Base-by-base conservation (phyloP, 2,329 filamentous ascomycete species). In the Fusarium buharicum region DNA sequence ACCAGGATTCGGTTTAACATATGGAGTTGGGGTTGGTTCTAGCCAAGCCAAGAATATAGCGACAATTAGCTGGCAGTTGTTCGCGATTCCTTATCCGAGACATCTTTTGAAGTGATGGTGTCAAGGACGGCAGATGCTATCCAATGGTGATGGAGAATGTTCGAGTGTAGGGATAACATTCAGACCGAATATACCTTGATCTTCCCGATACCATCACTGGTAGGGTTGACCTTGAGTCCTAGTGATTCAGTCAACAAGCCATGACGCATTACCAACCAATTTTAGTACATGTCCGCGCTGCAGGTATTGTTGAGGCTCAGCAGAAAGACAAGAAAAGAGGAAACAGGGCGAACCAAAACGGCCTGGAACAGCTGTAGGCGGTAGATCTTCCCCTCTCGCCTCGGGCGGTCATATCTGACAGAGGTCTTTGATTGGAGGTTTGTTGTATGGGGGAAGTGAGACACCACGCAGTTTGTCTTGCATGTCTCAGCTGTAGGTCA, bases 1-100 rank as follows among this genome's bases (percentile, higher is more conserved):
- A 62, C 48, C 56, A 64, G 45, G 49, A 51, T 46, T 45, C 63
- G 59, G 43, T 50, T 62, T 50, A 16, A 60, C 22, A 37, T 38
- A 63, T 18, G 50, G 44, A 61, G 58, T 55, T 56, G 38, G 40
- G 39, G 31, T 22, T 60, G 43, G 44, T 47, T 54, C n/a, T 40
- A 45, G 34, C 44, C 51, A 61, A 41, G 33, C 57, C 50, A 34
- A 40, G 30, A 41, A 60, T 30, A 17, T 48, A 61, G 36, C 30
- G 44, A 46, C 40, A 50, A 41, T 45, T 44, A 45, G 28, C 16
- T 16, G 17, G 14, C 41, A 33, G n/a, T 33, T 37, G 27, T 37
- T 16, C 22, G n/a, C 13, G 41, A 24, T 28, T 8, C 27, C 13
- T 14, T 38, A 40, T 24, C 43, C 34, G 31, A 44, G 20, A 44